A percentile compares a stretch with the other conserved stretches of the same genome.
Evolutionary conservation across 495 filamentous ascomycete genomes (phyloP).

Genomic region (Hypoxylon fuscum): DNA sequence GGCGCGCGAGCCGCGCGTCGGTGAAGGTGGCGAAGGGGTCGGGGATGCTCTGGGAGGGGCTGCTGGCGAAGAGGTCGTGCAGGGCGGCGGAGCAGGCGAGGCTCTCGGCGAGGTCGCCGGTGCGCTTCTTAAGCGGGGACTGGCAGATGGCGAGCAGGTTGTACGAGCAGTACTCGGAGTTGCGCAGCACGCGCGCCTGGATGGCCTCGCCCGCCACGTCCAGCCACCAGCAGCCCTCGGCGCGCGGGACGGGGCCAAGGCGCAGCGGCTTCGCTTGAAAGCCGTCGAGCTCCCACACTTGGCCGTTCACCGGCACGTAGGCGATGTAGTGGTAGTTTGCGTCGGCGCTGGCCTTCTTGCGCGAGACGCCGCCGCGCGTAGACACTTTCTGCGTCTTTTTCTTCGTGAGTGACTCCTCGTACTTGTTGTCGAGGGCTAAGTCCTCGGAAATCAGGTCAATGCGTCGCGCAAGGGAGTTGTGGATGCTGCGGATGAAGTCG

Average conservation of each 20-base stretch:
- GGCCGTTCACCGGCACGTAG: slow-evolving; percentile 77
- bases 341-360: slow-evolving; percentile 38
- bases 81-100: slow-evolving; percentile 45
- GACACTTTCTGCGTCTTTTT: slow-evolving; percentile 40
- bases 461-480: slow-evolving; percentile 85
- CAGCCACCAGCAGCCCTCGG: slow-evolving; percentile 58
- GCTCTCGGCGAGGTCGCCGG: slow-evolving; percentile 45
- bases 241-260: slow-evolving; percentile 53
- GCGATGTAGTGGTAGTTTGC: slow-evolving; percentile 86
- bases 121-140: slow-evolving; percentile 44
- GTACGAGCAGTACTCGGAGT: slow-evolving; percentile 50
- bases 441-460: slow-evolving; percentile 84
- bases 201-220: slow-evolving; percentile 50
- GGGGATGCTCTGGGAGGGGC: slow-evolving; percentile 13
- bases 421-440: slow-evolving; percentile 70
- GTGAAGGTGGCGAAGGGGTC: slow-evolving; percentile 16
- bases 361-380: slow-evolving; percentile 9
- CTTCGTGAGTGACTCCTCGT: slow-evolving; percentile 56
- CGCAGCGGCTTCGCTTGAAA: slow-evolving; percentile 76
- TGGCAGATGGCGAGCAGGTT: slow-evolving; percentile 59
- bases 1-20: slow-evolving; percentile 32
- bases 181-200: slow-evolving; percentile 50
- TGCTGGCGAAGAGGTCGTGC: slow-evolving; percentile 29
- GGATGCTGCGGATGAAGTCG: slow-evolving; percentile 77
- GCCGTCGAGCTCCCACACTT: slow-evolving; percentile 92